These are phyloP conservation scores for Sphaerulina vaccinii DNA, from an alignment of 2,329 filamentous ascomycete genomes.

Conservation along the genomic window DNA sequence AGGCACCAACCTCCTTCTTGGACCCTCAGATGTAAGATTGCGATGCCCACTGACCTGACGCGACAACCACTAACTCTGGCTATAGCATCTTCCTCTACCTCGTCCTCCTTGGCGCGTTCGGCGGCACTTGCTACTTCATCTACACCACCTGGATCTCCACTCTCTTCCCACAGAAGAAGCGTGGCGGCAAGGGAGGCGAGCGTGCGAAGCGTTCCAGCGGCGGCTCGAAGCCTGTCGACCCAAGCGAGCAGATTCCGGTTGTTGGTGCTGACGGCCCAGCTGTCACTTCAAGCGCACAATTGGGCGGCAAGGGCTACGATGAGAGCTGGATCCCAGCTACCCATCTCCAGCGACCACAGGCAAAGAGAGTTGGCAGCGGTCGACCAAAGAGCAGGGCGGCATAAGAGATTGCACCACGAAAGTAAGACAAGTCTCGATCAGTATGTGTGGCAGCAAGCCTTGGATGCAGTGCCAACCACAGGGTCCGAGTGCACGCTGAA, in stretches of 20 bases:
- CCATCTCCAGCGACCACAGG: conserved; percentile 83
- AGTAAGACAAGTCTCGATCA: background rate
- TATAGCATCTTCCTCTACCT: conserved; percentile 93
- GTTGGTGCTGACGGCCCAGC: conserved; percentile 70
- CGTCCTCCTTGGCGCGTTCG: conserved; percentile 76
- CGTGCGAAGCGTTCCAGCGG: conserved; percentile 60
- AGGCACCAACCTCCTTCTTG: conserved; percentile 85
- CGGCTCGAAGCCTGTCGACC: conserved; percentile 67
- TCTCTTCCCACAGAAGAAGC: conserved; percentile 82
- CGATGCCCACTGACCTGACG: too few species aligned
- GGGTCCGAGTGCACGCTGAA: too few species aligned
- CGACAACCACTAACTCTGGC: too few species aligned
- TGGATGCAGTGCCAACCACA: too few species aligned
- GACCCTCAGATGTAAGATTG: conserved; percentile 86
- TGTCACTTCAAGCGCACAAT: conserved; percentile 62
- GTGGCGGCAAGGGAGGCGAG: conserved; percentile 62
- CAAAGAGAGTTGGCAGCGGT: conserved; percentile 58
- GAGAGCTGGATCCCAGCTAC: conserved; percentile 90
- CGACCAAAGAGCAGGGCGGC: conserved; percentile 43
- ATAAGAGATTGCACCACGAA: conserved; percentile 3
- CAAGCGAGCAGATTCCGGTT: conserved; percentile 57
- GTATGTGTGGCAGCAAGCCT: too few species aligned
- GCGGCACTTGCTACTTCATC: conserved; percentile 85
- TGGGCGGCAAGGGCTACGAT: conserved; percentile 82
- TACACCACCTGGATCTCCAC: conserved; percentile 98